Conservation (phyloP, 768 basidiomycete genomes). For the Lactarius pseudohatsudake region DNA sequence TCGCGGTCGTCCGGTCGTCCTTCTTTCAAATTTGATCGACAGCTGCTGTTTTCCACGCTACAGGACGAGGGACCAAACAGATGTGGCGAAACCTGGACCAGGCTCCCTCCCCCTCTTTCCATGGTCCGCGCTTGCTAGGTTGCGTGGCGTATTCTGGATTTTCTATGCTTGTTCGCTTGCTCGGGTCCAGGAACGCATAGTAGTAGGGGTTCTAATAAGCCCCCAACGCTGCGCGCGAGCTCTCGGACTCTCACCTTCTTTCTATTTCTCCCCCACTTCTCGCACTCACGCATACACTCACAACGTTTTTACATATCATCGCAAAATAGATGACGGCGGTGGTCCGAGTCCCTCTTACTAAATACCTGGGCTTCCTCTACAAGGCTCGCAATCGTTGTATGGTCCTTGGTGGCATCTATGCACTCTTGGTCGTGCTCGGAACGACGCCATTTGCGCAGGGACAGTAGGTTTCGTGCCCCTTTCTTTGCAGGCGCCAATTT, state of each 20-base stretch:
- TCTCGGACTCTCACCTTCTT: background rate
- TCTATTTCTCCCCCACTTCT: background rate
- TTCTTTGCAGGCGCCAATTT: background rate
- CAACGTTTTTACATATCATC: background rate
- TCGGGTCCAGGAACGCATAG: background rate
- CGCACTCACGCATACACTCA: background rate
- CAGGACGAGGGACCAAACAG: conserved; percentile 5
- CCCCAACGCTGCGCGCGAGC: background rate
- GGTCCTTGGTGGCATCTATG: conserved; percentile 53
- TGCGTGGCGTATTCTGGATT: conserved; percentile 12
- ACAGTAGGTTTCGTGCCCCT: conserved; percentile 48
- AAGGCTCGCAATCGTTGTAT: conserved; percentile 36
- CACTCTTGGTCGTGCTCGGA: conserved; percentile 48
- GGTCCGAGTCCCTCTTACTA: background rate
- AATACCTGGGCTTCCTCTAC: conserved; percentile 26
- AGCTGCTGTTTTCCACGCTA: background rate
- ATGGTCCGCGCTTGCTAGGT: background rate
- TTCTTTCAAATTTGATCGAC: conserved; percentile 2
- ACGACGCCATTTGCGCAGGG: conserved; percentile 65
- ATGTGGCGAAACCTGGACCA: conserved; percentile 1
- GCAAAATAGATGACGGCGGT: conserved; percentile 14
- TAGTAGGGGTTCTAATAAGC: background rate
- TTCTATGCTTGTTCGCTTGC: background rate
- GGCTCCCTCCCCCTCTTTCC: background rate
- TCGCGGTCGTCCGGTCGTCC: background rate